Base-by-base conservation (phyloP, 2,329 filamentous ascomycete species). In the Fusarium cyanostomum region DNA sequence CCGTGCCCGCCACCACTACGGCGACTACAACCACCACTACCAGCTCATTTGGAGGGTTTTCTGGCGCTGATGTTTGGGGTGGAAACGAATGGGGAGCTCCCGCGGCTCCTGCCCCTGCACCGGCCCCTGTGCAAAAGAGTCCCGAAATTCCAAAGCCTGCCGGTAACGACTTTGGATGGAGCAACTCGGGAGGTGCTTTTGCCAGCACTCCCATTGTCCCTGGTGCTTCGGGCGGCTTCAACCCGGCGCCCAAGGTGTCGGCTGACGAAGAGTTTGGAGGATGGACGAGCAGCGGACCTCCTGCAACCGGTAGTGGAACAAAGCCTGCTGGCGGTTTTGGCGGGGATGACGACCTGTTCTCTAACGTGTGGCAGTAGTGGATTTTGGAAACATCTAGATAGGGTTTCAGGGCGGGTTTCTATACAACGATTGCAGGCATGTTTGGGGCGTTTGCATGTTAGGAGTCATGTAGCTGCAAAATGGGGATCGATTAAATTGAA, bases 201-300 rank as follows among this genome's bases (percentile, higher is more conserved):
- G 82, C 85, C 35, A 84, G 73, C 69, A 83, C 86, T 60, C 84
- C 86, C 45, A 86, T 89, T 73, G 81, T 89, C 16, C 84, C 85
- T 3, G 84, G 86, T 1, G 80, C 85, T 1, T 84, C 84, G 66
- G 89, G 89, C 21, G 89, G 89, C 7, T 90, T 92, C 76, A 85
- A 81, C 50, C 73, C 81, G 52, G 79, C 81, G 35, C 88, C 92
- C 21, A 89, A 90, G 71, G 91, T 97, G 3, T 84, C 91, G 31
- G 90, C 92, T 0, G 94, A 98, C 70, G 94, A 98, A 76, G 94
- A 98, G 73, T 98, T 97, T 79, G 94, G 94, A 16, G 94, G 94
- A 11, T 98, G 94, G 94, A 88, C 92, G 43, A 96, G 92, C 83
- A 79, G 89, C 85, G 69, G 81, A 33, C 78, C 81, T 8, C 73